A percentile compares a stretch with the other conserved stretches of the same genome.
These are phyloP conservation scores for Cordyceps pruinosa DNA, from an alignment of 2,329 filamentous ascomycete species.

Conservation along the genomic window DNA sequence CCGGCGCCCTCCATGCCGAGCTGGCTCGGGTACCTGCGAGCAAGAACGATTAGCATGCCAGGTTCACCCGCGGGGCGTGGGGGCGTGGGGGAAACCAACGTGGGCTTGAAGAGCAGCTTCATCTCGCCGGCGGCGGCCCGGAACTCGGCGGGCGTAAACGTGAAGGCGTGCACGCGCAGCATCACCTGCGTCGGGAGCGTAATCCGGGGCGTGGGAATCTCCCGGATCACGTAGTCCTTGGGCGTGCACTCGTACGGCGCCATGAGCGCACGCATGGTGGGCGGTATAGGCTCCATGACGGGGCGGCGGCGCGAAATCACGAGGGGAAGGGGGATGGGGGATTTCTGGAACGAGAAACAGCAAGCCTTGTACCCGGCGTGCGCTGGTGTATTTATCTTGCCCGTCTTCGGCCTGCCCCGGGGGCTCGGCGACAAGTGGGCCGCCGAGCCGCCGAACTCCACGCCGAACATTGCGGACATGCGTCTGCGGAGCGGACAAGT, in stretches of 20 bases:
- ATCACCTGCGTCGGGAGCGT: conserved; percentile 36
- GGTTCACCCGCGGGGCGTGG: too few species aligned
- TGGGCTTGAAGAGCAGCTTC: conserved; percentile 19
- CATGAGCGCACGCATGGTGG: conserved; percentile 38
- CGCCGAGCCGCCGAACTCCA: conserved; percentile 1
- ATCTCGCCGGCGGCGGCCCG: conserved; percentile 22
- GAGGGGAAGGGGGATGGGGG: too few species aligned
- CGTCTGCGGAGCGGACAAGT: conserved; percentile 28
- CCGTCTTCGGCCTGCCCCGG: too few species aligned
- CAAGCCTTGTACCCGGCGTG: background rate
- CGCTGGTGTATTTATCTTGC: background rate
- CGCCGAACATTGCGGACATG: conserved; percentile 21
- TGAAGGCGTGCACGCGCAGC: conserved; percentile 31
- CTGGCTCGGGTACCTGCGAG: conserved; percentile 19
- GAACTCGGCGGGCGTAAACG: conserved; percentile 31
- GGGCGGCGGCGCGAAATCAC: too few species aligned
- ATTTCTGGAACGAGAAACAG: background rate
- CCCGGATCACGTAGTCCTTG: conserved; percentile 30
- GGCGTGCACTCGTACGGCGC: conserved; percentile 34
- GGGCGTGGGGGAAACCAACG: conserved; percentile 23
- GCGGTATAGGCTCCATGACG: conserved; percentile 28
- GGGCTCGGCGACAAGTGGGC: background rate
- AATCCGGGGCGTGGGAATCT: conserved; percentile 39
- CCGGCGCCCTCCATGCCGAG: conserved; percentile 28
- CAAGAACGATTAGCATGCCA: too few species aligned